Evolutionary conservation across 164 flowering plant genomes (phyloP).

Genomic region (Chimonanthus salicifolius): DNA sequence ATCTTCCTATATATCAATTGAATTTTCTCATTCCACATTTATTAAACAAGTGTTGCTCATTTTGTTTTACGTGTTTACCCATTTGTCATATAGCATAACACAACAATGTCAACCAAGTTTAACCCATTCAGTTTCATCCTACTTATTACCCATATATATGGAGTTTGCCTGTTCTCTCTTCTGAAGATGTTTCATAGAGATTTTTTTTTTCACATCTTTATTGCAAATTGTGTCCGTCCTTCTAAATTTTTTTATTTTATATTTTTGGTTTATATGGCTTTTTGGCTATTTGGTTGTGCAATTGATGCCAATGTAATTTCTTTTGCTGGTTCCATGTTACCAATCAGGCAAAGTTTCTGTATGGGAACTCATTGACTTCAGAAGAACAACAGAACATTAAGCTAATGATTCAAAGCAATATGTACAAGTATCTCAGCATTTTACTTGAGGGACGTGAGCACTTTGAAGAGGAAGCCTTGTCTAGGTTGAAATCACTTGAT

Average conservation of each 20-base stretch:
- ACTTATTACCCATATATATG: not conserved
- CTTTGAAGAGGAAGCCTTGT: slow-evolving; percentile 83
- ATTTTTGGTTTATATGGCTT: not conserved
- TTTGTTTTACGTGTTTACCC: not conserved
- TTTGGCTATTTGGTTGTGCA: not conserved
- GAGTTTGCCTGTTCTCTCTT: not conserved
- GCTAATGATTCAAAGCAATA: slow-evolving; percentile 94
- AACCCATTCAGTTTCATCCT: not conserved
- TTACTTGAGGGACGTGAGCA: slow-evolving; percentile 93
- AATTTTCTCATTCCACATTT: not conserved
- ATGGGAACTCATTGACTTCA: slow-evolving; percentile 62
- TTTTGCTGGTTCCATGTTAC: slow-evolving; percentile 7
- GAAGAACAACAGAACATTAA: slow-evolving; percentile 82
- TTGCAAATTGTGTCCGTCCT: not conserved
- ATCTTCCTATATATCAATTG: not conserved
- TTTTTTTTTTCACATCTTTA: not conserved
- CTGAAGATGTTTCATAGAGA: not conserved
- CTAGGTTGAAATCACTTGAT: slow-evolving; percentile 21
- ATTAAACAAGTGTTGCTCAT: not conserved
- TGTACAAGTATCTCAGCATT: slow-evolving; percentile 92
- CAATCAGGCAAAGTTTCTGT: slow-evolving; percentile 81
- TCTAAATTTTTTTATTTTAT: not conserved
- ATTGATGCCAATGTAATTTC: not conserved
- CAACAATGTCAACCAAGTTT: too few species aligned
- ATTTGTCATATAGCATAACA: too few species aligned